Evolutionary conservation across 139 green algal species (phyloP), one percentile per base, ranked within the genome.

Genomic region (Nannochloris sp.): DNA sequence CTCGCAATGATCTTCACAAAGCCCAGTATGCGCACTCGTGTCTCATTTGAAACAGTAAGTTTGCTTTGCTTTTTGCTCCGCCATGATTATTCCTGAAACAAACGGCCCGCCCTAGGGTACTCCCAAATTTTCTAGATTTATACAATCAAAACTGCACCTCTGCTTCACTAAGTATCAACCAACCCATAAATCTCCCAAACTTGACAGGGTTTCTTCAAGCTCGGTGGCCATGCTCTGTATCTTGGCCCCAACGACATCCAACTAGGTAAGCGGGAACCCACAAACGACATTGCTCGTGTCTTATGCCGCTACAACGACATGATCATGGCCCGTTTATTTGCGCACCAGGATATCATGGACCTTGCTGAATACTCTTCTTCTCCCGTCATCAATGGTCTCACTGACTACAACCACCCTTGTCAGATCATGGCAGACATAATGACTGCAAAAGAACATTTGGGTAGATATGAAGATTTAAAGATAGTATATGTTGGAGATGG

Each of bases 1-100:
- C 89, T 99, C 84, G 80, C 86, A 3, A 99, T 99, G 94, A 96
- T 99, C 35, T 99, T 99, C 80, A 96, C 93, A 33, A 99, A 99
- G 82, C 93, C 90, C 0, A 96, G 85, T 12, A 90, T 96, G 67
- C 81, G 94, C 34, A 99, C 94, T 1, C 83, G 93, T 1, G 83
- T 99, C 7, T 97, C 89, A 2, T 99, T 99, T 63, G 94, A 99
- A 69, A 97, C 94, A 48, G 89, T 95, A 48, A 57, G 85, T 24
- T 15, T 3, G 23, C 6, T 27, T 67, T 15, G 8, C 12, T 53
- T 59, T 9, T 59, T 54, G 4, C 32, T 64, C 10, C 27, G 35
- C n/a, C n/a, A n/a, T n/a, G n/a, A n/a, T 23, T 38, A 12, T 19
- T 33, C 46, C 37, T 30, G 10, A 47, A 33, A 24, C 58, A 39